These are phyloP conservation scores for Tympanopsis confertula DNA, from an alignment of 2,329 filamentous ascomycete species.

Conservation along the genomic window DNA sequence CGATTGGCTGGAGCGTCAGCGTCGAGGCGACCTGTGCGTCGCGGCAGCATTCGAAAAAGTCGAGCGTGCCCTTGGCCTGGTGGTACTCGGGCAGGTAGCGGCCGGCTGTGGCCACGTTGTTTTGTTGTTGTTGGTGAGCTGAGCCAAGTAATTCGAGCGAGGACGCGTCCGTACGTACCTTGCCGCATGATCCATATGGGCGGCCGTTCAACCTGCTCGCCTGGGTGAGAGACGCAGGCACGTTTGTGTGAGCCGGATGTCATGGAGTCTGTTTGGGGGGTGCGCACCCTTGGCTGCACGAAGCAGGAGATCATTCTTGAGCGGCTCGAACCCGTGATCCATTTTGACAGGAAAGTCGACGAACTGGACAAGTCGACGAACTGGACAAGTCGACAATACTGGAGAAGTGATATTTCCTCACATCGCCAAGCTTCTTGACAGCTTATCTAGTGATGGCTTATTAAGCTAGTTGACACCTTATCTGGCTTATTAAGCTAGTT, in stretches of 20 bases:
- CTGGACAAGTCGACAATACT: too few relatives aligned
- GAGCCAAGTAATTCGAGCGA: conserved; percentile 2
- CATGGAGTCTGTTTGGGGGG: conserved; percentile 2
- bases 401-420: too few relatives aligned
- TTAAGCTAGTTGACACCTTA: too few relatives aligned
- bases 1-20: conserved; percentile 86
- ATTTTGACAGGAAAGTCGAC: conserved; percentile 41
- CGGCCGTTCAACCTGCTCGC: conserved; percentile 80
- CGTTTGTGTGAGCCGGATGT: conserved; percentile 1
- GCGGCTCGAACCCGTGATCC: conserved; percentile 63
- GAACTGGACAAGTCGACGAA: too few relatives aligned
- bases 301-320: conserved; percentile 87
- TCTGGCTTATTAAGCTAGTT: too few relatives aligned
- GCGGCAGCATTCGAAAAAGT: conserved; percentile 98
- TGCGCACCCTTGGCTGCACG: conserved; percentile 74
- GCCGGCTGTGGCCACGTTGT: conserved; percentile 50
- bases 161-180: conserved; percentile 40
- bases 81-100: conserved; percentile 98
- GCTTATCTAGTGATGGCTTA: too few relatives aligned
- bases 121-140: conserved; percentile 6
- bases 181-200: conserved; percentile 99
- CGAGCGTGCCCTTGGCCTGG: conserved; percentile 75
- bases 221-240: conserved; percentile 30
- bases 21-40: conserved; percentile 85
- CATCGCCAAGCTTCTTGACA: too few relatives aligned